These are phyloP conservation scores for Prunus campanulata DNA, from an alignment of 306 rosid species.

Conservation along the genomic window DNA sequence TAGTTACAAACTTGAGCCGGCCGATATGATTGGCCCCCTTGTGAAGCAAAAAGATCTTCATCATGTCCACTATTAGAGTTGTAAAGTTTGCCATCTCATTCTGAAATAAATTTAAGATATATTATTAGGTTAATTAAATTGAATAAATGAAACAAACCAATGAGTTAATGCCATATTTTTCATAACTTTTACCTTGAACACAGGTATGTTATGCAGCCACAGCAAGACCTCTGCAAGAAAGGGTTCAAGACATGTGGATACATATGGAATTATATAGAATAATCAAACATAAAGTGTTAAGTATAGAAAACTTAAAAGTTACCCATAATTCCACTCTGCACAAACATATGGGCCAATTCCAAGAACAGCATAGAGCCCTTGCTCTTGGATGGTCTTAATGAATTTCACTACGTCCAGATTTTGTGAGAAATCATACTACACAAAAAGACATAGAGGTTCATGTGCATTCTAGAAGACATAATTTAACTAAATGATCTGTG, in stretches of 20 bases:
- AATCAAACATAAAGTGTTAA: background rate
- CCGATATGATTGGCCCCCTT: too few species aligned
- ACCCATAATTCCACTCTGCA: conserved; percentile 50
- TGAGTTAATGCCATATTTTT: background rate
- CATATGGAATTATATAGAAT: background rate
- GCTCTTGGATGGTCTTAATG: conserved; percentile 29
- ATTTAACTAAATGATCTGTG: background rate
- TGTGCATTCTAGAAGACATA: too few species aligned
- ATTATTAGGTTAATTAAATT: background rate
- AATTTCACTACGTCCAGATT: conserved; percentile 26
- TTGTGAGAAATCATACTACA: conserved; percentile 39
- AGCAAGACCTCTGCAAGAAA: conserved; percentile 36
- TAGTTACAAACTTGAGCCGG: too few species aligned
- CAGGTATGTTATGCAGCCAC: conserved; percentile 46
- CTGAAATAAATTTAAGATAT: background rate
- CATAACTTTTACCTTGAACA: conserved; percentile 17
- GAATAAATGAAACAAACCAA: background rate
- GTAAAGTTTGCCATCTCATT: conserved; percentile 30
- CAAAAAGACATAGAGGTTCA: too few species aligned
- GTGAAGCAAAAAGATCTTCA: conserved; percentile 24
- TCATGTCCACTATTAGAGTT: background rate
- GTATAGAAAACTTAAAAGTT: background rate
- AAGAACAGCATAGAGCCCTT: conserved; percentile 35
- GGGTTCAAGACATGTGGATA: background rate
- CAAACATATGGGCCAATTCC: conserved; percentile 54